These are phyloP conservation scores for Cryptococcus sp. DNA, from an alignment of 1,284 basidiomycete genomes.

Conservation along the genomic window DNA sequence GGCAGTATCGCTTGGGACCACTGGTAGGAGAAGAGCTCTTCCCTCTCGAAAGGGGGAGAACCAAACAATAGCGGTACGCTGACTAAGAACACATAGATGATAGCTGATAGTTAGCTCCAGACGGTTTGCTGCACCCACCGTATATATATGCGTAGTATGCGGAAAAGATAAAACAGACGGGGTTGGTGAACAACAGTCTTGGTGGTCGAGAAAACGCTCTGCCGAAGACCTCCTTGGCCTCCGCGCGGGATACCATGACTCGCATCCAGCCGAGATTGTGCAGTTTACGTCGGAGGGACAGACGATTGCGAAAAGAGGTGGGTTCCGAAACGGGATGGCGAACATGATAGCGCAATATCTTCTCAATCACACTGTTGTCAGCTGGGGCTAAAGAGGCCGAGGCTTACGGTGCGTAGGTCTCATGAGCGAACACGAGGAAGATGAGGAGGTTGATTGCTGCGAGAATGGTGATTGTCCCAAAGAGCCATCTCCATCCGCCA, in stretches of 20 bases:
- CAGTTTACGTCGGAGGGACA: slow-evolving; percentile 16
- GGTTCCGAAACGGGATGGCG: slow-evolving; percentile 16
- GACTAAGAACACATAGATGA: slow-evolving; percentile 48
- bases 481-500: slow-evolving; percentile 43
- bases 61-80: slow-evolving; percentile 48
- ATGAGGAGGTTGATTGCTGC: slow-evolving; percentile 32
- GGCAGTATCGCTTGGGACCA: slow-evolving; percentile 45
- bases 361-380: slow-evolving; percentile 30
- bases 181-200: slow-evolving; percentile 43
- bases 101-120: slow-evolving; percentile 16
- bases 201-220: slow-evolving; percentile 46
- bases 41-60: slow-evolving; percentile 32
- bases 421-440: slow-evolving; percentile 30
- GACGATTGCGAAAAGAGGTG: slow-evolving; percentile 6
- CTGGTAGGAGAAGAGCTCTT: slow-evolving; percentile 44
- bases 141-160: slow-evolving; percentile 50
- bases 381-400: background rate
- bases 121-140: slow-evolving; percentile 32
- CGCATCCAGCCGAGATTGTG: slow-evolving; percentile 35
- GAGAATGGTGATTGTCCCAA: slow-evolving; percentile 40
- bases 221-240: slow-evolving; percentile 26
- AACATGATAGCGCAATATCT: slow-evolving; percentile 27
- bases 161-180: slow-evolving; percentile 46
- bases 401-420: slow-evolving; percentile 44
- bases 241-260: slow-evolving; percentile 30